phyloP scores from a whole-genome alignment of 2,329 filamentous ascomycete genomes.

The Colletotrichum sp. region DNA sequence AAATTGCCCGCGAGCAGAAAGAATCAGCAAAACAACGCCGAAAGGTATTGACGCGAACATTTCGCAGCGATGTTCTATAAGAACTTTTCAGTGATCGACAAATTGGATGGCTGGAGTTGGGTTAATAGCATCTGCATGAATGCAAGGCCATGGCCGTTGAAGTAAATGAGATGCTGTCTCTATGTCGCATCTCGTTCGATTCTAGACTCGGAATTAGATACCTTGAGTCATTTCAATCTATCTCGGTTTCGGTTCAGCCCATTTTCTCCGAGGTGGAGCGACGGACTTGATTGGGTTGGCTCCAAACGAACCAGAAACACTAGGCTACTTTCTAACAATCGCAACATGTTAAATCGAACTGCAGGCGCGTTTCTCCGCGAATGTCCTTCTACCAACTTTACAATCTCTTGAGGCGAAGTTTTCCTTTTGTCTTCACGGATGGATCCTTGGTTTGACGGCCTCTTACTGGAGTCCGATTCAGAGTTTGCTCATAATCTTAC shows the following conservation, averaged over 20 bases:
- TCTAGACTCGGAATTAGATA: not conserved
- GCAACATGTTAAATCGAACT: rapidly evolving
- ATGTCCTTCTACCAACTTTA: not conserved
- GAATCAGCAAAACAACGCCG: not conserved
- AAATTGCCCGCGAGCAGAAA: not conserved
- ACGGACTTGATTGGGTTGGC: not conserved
- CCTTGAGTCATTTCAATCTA: not conserved
- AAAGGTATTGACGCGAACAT: not conserved
- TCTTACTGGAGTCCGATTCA: not conserved
- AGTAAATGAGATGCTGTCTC: not conserved
- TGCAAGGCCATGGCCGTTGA: not conserved
- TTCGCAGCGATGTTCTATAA: not conserved
- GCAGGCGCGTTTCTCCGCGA: not conserved
- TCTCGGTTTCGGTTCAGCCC: not conserved
- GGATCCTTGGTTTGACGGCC: not conserved
- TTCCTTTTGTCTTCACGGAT: not conserved
- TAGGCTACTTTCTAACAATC: not conserved
- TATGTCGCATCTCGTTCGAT: not conserved
- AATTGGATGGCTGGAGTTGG: not conserved
- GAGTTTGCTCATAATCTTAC: not conserved
- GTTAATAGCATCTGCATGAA: not conserved
- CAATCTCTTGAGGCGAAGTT: not conserved
- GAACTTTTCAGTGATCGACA: not conserved
- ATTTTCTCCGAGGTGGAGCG: not conserved
- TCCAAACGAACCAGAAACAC: not conserved